Evolutionary conservation across 2,329 filamentous ascomycete genomes (phyloP).

Genomic region (Neofusicoccum parvum): DNA sequence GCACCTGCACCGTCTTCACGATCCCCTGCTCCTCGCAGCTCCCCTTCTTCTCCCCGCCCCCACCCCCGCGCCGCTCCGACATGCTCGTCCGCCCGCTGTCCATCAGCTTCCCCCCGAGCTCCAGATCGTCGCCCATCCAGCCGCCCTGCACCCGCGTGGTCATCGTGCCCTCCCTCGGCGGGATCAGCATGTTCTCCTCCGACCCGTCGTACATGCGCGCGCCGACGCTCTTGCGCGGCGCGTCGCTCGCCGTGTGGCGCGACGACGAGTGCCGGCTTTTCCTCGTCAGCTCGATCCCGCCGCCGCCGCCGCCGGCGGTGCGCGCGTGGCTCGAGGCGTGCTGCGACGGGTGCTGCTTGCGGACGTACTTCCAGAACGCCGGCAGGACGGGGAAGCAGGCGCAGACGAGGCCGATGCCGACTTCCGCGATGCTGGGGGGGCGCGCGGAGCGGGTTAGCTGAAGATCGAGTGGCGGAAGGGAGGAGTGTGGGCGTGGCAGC

Average conservation of each 20-base stretch:
- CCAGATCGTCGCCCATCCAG: background rate
- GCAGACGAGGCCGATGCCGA: conserved; percentile 24
- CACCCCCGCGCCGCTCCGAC: background rate
- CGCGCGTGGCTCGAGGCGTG: background rate
- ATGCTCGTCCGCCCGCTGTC: background rate
- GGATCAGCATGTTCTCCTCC: conserved; percentile 12
- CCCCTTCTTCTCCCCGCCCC: background rate
- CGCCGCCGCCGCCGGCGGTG: background rate
- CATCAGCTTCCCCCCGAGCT: background rate
- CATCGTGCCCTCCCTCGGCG: background rate
- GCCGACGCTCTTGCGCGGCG: background rate
- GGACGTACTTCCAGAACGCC: conserved; percentile 14
- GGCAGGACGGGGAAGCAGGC: conserved; percentile 23
- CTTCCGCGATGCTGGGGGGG: conserved; percentile 24
- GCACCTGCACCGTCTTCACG: conserved; percentile 12
- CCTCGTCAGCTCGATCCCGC: conserved; percentile 7
- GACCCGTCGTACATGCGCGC: background rate
- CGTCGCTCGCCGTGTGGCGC: background rate
- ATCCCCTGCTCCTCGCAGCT: conserved; percentile 8
- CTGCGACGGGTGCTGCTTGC: background rate
- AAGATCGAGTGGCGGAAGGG: too few relatives aligned
- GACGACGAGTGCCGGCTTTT: background rate
- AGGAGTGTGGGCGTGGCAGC: too few relatives aligned
- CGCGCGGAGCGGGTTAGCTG: too few relatives aligned
- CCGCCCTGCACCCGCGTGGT: background rate